Base-by-base conservation (phyloP, 2,329 filamentous ascomycete genomes). In the Aciculosporium take region DNA sequence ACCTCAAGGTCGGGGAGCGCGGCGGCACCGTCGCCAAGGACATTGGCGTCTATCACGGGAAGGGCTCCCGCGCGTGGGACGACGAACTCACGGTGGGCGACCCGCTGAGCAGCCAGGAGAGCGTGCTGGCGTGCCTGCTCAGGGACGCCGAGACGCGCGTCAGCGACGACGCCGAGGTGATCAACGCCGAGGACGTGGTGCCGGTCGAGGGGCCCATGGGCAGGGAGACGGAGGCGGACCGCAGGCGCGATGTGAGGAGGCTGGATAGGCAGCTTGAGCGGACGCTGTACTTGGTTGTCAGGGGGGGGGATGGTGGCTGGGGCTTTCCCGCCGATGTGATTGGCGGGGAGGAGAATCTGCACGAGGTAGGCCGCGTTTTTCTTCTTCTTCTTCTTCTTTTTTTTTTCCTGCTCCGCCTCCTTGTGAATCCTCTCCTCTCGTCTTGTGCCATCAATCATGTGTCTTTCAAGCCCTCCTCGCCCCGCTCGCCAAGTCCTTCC, bases 241-340 rank as follows among this genome's bases (percentile, higher is more conserved):
- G 68, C 56, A 76, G 69, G 55, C 74, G 74, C n/a, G 83, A 96
- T 56, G 66, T 78, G 44, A 76, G 67, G 63, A 84, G 86, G 58
- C 61, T 98, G 61, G 83, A 94, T 60, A 73, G 91, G 38, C 68
- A 76, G 56, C 65, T 96, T 52, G 81, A 86, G 48, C 69, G 79
- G 58, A 95, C 86, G 33, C 65, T 98, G 48, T 98, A 98, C 60
- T 65, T 98, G 46, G 69, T 95, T 29, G 86, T 96, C 30, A 80
- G 83, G 69, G 69, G 71, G 45, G 71, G 74, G 53, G 70, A 80
- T 38, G 81, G 77, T 38, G 81, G 77, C 25, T 98, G 91, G 91
- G 74, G 69, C 47, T 94, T 98, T 55, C 91, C 91, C 1, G 73
- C 74, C 40, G 84, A 79, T 45, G 67, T 72, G 29, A 63, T 98